These are phyloP conservation scores for Elsinoe australis DNA, from an alignment of 2,329 filamentous ascomycete species.

Conservation along the genomic window DNA sequence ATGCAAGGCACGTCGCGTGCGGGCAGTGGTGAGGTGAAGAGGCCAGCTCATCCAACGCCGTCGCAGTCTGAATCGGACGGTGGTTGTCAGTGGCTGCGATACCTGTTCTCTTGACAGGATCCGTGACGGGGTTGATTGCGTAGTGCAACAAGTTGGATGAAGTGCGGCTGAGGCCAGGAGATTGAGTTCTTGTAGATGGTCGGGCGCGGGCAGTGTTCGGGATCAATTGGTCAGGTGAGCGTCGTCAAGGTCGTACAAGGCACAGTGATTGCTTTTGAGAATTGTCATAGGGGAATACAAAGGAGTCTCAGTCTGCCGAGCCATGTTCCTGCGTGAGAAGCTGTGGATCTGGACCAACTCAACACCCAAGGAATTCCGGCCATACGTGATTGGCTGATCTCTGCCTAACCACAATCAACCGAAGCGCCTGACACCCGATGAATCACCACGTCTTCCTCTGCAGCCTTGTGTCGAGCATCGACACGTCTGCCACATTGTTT, in stretches of 20 bases:
- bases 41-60: constrained; percentile 7
- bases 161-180: constrained; percentile 11
- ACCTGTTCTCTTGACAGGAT: constrained; percentile 9
- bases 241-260: background rate
- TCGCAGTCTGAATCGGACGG: background rate
- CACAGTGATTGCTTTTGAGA: background rate
- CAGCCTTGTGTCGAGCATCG: no score
- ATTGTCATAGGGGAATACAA: background rate
- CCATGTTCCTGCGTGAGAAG: background rate
- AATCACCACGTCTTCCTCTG: no score
- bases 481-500: no score
- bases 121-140: constrained; percentile 14
- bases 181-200: background rate
- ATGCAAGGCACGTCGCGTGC: background rate
- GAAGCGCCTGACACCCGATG: no score
- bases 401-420: no score
- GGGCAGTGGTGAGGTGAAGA: background rate
- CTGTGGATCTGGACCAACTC: background rate
- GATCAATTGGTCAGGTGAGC: background rate
- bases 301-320: background rate
- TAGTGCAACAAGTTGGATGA: background rate
- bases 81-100: background rate
- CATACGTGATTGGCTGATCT: no score
- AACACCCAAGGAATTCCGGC: no score
- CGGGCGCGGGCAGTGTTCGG: background rate